Evolutionary conservation across 768 basidiomycete genomes (phyloP), one percentile per base, ranked within the genome.

Genomic region (Guyanaporus albipodus): DNA sequence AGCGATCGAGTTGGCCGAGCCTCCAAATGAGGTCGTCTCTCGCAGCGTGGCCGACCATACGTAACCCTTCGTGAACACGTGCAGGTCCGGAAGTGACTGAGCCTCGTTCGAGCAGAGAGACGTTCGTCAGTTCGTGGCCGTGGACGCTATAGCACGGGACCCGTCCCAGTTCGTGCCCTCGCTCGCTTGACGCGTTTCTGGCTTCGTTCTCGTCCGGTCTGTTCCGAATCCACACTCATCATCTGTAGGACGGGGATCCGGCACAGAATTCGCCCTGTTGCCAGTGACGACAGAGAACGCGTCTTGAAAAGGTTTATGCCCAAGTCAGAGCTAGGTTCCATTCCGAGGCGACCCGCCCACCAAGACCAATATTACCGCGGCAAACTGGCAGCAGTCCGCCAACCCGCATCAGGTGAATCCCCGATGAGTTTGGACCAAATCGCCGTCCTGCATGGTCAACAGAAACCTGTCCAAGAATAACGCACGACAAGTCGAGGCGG

Each of bases 41-140:
- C 29, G 51, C 62, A 57, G 43, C 61, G 54, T 63, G 62, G 38
- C 34, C 48, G 49, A 33, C 38, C 24, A 44, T 48, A 64, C 62
- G 62, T 64, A 64, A 63, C 21, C 26, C 36, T 48, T 41, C 45
- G 34, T 43, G 42, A 37, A 52, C 58, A 65, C 60, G 63, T 65
- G 62, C 21, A 50, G 33, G 17, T 49, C 42, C 54, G 55, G 56
- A 63, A 55, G 58, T 61, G 53, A n/a, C n/a, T n/a, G n/a, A 50
- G 43, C 46, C 45, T 22, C 47, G 49, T 49, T 61, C 44, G 44
- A 47, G 41, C 31, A 48, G 35, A 42, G 35, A 42, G 42, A 38
- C 40, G 47, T 40, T 48, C 41, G 52, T 39, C 27, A 55, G 49
- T 35, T 48, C 36, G 45, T 46, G 42, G 31, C 38, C 35, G 33